These are phyloP conservation scores for Limonium bicolor DNA, from an alignment of 148 eudicot genomes.

Conservation along the genomic window DNA sequence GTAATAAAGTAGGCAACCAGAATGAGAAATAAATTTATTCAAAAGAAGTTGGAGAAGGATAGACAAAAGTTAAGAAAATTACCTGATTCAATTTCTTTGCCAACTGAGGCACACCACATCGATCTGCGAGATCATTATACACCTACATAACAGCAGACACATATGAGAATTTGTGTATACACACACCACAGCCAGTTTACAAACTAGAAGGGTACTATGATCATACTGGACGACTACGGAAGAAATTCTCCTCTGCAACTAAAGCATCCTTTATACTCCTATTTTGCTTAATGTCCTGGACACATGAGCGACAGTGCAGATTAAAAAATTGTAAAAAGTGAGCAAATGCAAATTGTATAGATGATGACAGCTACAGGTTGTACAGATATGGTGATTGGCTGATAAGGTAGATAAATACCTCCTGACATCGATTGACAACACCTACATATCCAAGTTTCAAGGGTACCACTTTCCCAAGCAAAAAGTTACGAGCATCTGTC, in stretches of 20 bases:
- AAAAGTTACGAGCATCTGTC: constrained; percentile 36
- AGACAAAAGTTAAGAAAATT: too few species aligned
- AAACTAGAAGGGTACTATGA: background rate
- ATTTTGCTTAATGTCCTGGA: constrained; percentile 31
- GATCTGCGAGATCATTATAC: constrained; percentile 83
- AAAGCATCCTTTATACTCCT: constrained; percentile 27
- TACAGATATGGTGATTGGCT: too few species aligned
- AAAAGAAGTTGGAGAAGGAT: background rate
- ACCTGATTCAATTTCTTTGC: constrained; percentile 98
- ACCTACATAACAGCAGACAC: too few species aligned
- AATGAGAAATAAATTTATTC: background rate
- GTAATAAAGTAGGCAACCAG: background rate
- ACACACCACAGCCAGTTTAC: background rate
- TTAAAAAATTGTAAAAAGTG: background rate
- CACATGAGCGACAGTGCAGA: background rate
- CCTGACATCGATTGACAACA: constrained; percentile 51
- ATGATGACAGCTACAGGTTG: too few species aligned
- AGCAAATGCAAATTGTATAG: too few species aligned
- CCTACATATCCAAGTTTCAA: constrained; percentile 45
- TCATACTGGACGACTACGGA: constrained; percentile 25
- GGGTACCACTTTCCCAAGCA: constrained; percentile 41
- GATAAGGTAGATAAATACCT: constrained; percentile 30
- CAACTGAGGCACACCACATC: constrained; percentile 88
- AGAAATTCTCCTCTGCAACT: constrained; percentile 33
- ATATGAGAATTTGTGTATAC: too few species aligned